Conservation (phyloP, 495 filamentous ascomycete species). For the Cudoniella acicularis region DNA sequence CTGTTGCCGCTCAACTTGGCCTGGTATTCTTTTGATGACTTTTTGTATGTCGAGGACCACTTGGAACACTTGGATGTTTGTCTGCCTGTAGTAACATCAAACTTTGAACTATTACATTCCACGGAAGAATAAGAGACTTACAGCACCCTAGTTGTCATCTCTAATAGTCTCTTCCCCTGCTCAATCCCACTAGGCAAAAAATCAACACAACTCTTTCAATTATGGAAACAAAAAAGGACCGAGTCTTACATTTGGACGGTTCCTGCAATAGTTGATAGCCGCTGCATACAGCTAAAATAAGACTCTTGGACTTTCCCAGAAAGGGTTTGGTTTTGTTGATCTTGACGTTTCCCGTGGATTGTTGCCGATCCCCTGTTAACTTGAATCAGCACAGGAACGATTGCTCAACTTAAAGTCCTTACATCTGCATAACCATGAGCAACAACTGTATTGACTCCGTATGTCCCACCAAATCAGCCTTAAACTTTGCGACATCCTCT, state of each 20-base stretch:
- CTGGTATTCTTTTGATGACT: slow-evolving; percentile 22
- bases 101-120: too few species aligned
- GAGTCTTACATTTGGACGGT: slow-evolving; percentile 11
- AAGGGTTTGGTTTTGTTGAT: slow-evolving; percentile 3
- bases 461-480: slow-evolving; percentile 26
- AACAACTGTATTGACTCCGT: slow-evolving; percentile 29
- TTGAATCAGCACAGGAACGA: background rate
- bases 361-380: background rate
- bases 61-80: slow-evolving; percentile 28
- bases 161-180: background rate
- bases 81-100: background rate
- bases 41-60: slow-evolving; percentile 26
- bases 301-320: slow-evolving; percentile 15
- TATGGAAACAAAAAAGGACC: background rate
- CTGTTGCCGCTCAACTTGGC: slow-evolving; percentile 30
- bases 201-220: background rate
- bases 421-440: slow-evolving; percentile 24
- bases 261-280: slow-evolving; percentile 6
- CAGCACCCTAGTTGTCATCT: background rate
- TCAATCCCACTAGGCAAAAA: background rate
- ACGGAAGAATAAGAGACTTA: background rate
- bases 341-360: background rate
- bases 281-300: slow-evolving; percentile 18
- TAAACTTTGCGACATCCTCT: slow-evolving; percentile 29
- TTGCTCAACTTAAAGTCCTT: slow-evolving; percentile 7